Evolutionary conservation across 1,284 basidiomycete species (phyloP), one percentile per base, ranked within the genome.

Genomic region (Malassezia sympodialis): DNA sequence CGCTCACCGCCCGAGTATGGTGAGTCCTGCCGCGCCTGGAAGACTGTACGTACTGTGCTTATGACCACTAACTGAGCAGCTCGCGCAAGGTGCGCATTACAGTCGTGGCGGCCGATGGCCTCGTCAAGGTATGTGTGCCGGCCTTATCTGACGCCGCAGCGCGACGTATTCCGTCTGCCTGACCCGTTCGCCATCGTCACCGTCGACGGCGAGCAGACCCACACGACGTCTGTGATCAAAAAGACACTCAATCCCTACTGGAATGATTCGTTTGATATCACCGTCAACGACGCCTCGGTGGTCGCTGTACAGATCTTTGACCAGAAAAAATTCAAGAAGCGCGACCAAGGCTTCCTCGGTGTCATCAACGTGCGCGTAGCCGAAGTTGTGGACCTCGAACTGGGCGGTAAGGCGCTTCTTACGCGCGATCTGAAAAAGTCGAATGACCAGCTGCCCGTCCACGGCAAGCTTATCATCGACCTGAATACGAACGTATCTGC

Each of bases 221-320:
- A 89, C 67, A 90, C 90, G 0, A 91, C 90, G 5, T 86, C 72
- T 34, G 68, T 73, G 50, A 74, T 74, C 63, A 74, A 74, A 51
- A 74, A 74, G 66, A 72, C 72, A 8, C 55, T 74, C 31, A 74
- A 73, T 61, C 72, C 72, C 5, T 74, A 74, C 57, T 74, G 72
- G 72, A 74, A 69, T 49, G 72, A 74, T 54, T 65, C 63, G 49
- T 74, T 74, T 46, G 72, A 73, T 34, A 60, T 74, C 52, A 84
- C 82, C 45, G 89, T 93, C 72, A 88, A 85, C 75, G 89, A 93
- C 69, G 86, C 86, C 3, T 91, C 88, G 24, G 84, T 91, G 44
- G 81, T 96, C 40, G 87, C 88, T 4, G 88, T 96, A 3, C 90
- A 96, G 77, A 90, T 94, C 69, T 94, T 94, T 68, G 90, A 96